A percentile compares a stretch with the other conserved stretches of the same genome.
Evolutionary conservation across 2,329 filamentous ascomycete species (phyloP).

Genomic region (Colletotrichum melonis): DNA sequence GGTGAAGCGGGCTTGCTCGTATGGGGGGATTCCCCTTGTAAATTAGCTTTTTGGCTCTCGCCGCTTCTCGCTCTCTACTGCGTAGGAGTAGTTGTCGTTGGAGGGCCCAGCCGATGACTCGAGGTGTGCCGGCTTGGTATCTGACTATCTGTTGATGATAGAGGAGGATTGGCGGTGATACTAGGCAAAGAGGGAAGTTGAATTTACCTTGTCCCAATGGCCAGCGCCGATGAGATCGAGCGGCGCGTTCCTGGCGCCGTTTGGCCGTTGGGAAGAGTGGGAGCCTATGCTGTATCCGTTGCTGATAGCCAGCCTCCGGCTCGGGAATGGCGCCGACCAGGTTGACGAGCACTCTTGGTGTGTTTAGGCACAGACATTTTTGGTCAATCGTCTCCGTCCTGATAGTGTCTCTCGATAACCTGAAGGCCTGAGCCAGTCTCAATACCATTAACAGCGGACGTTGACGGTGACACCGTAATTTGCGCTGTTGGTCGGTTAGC

Average conservation of each 20-base stretch:
- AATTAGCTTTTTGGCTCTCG: not conserved
- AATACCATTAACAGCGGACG: not conserved
- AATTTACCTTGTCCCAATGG: conserved; percentile 17
- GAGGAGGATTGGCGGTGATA: not conserved
- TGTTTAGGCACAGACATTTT: not conserved
- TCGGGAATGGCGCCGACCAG: not conserved
- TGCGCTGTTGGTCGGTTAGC: not conserved
- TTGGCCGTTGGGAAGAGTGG: not conserved
- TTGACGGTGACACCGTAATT: not conserved
- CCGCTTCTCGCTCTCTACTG: not conserved
- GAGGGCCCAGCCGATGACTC: not conserved
- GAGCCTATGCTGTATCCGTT: not conserved
- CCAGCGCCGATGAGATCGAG: conserved; percentile 11
- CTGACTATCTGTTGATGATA: too few species aligned
- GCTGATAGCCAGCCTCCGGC: not conserved
- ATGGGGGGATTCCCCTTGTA: not conserved
- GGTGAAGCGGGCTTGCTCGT: conserved; percentile 25
- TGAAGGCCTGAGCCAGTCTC: not conserved
- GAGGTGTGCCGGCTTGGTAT: not conserved
- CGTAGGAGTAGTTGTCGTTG: too few species aligned
- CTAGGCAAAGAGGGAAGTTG: not conserved
- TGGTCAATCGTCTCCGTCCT: not conserved
- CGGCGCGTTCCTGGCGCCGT: conserved; percentile 12
- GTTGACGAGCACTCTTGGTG: not conserved
- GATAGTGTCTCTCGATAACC: not conserved